These are phyloP conservation scores for Schoenoplectus tabernaemontani DNA, from an alignment of 202 grass and related monocot species.

Conservation along the genomic window DNA sequence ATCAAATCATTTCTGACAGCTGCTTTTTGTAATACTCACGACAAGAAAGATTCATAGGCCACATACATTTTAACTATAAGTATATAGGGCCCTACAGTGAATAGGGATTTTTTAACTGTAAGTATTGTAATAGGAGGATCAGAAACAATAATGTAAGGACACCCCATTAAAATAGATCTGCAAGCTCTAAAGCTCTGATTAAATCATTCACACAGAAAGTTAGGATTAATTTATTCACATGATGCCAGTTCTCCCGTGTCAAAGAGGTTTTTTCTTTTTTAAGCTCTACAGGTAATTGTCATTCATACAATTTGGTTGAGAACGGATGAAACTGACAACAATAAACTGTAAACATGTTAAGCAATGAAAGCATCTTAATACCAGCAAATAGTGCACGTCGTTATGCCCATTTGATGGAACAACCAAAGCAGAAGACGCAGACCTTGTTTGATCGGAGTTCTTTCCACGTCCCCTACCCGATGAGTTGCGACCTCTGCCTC, in stretches of 20 bases:
- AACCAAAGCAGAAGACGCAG: constrained; percentile 28
- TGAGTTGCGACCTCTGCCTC: constrained; percentile 72
- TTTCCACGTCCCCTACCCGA: constrained; percentile 66
- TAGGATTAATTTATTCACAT: background rate
- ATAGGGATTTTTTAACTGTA: background rate
- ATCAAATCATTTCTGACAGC: constrained; percentile 12
- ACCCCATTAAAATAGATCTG: background rate
- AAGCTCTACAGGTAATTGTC: background rate
- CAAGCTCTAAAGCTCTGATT: background rate
- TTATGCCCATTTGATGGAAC: constrained; percentile 54
- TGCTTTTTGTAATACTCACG: background rate
- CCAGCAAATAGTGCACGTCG: constrained; percentile 57
- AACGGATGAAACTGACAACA: background rate
- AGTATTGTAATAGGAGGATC: background rate
- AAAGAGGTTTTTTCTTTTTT: background rate
- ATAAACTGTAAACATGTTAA: constrained; percentile 9
- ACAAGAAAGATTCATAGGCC: background rate
- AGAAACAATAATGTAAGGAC: background rate
- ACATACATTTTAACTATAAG: background rate
- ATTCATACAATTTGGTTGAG: background rate
- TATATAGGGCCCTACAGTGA: background rate
- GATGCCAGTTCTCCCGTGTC: background rate
- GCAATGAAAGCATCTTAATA: constrained; percentile 15
- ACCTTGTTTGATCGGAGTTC: constrained; percentile 46
- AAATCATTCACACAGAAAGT: background rate